Base-by-base conservation (phyloP, 305 asterid genomes). In the Fraxinus xanthoxyloides region DNA sequence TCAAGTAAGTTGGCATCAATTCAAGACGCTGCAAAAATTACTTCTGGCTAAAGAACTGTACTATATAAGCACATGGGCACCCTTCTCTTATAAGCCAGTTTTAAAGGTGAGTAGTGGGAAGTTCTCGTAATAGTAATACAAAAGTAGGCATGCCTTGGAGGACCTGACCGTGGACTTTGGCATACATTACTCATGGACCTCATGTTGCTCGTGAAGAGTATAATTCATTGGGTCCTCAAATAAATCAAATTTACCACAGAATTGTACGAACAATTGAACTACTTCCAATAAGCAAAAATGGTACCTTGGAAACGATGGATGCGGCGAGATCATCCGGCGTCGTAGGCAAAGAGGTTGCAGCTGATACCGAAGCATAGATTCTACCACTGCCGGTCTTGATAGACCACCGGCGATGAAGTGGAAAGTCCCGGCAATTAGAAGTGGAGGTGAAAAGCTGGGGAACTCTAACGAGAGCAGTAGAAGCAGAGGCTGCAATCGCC, bases 261-360 rank as follows among this genome's bases (percentile, higher is more conserved):
- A 51, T 51, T 17, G 23, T 24, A 6, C 34, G 4, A 23, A 24
- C 72, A 24, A 24, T 63, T 23, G 30, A 23, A 69, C 30, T 69
- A 2, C 8, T 30, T 69, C 34, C 9, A 30, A 15, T 43, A 61
- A 30, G 1, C 30, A 23, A 72, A 72, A 72, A 1, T 23, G 1
- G 35, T 81, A 92, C 99, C 98, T 92, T 89, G 32, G 98, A 89
- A 30, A 95, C 85, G 80, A 93, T 90, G 74, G 85, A 73, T 48
- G 75, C 84, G n/a, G 92, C 98, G 83, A 92, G 91, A 67, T 90
- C 90, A 85, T 88, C 91, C 6, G 92, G 92, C 63, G 84, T 89
- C 46, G 90, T 80, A 26, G 91, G 78, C 79, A 80, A 74, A 4
- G 92, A 86, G 76, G 86, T 31, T 59, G 88, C 90, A 24, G 94